Base-by-base conservation (phyloP, 2,329 filamentous ascomycete genomes). In the Graphilbum ipis-grandicollis region DNA sequence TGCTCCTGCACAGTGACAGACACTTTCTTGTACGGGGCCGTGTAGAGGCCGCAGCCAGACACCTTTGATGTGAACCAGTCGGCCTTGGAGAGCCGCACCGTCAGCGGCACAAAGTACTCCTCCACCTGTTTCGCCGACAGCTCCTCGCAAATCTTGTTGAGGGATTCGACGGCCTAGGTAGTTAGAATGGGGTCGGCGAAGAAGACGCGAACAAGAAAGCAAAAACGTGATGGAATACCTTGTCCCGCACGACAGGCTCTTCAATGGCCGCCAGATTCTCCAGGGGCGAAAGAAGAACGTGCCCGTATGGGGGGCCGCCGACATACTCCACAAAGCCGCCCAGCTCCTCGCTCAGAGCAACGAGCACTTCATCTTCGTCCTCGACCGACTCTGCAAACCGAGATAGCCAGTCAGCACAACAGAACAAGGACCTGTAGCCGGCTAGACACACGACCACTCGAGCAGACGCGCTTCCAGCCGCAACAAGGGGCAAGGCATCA, bases 1-100 rank as follows among this genome's bases (percentile, higher is more conserved):
- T 78, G 79, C 62, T 93, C 84, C 62, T 98, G 90, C 47, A 86
- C 75, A n/a, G 76, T 69, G 36, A 79, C 71, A 38, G 84, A 79
- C 41, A 90, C 84, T 66, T 92, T 93, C 51, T 77, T 79, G 66
- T 98, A 98, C 46, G 90, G 88, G 34, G 77, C 74, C 55, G 82
- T 90, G 65, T 88, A 98, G 44, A 98, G 79, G 44, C 90, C 90
- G 46, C 88, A 93, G 44, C 88, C 90, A 23, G 90, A 98, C 46
- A 98, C 90, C 65, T 96, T 98, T 46, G 90, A 96, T 40, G 90
- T 98, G 60, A 98, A 98, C 90, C 90, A 98, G 63, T 98, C 90
- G 60, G 90, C 90, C 71, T 96, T 98, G 46, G 90, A 92, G 43
- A 98, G 81, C 54, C 90, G 84, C 53, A 93, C 74, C 41, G 86